A percentile compares a stretch with the other conserved stretches of the same genome.
phyloP scores from a whole-genome alignment of 2,329 filamentous ascomycete species.

The Sporothrix dimorphospora region DNA sequence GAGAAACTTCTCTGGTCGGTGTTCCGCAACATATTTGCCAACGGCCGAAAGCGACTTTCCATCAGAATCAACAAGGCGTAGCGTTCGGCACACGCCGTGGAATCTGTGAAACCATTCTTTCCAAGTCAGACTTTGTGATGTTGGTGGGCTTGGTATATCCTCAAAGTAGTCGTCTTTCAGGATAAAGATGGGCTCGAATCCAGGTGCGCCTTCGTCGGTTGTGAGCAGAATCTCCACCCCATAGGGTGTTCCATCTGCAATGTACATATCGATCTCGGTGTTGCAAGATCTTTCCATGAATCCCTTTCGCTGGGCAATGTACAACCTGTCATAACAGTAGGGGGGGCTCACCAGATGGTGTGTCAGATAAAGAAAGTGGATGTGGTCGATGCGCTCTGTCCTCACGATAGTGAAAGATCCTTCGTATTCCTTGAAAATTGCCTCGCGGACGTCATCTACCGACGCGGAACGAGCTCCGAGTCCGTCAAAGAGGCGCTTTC shows the following conservation, averaged over 20 bases:
- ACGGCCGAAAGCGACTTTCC: neutral
- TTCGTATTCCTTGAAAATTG: neutral
- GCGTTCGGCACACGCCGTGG: constrained; percentile 7
- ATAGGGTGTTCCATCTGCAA: neutral
- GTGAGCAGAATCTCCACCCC: neutral
- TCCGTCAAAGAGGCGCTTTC: constrained; percentile 7
- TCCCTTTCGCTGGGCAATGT: neutral
- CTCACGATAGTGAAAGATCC: neutral
- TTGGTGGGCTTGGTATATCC: neutral
- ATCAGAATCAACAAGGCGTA: neutral
- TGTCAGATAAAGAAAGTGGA: constrained; percentile 9
- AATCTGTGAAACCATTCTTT: constrained; percentile 1
- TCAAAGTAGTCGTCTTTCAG: neutral
- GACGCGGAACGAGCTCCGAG: neutral
- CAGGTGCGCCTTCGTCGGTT: neutral
- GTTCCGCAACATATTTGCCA: neutral
- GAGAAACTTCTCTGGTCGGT: constrained; percentile 23
- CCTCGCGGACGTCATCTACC: neutral
- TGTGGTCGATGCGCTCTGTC: neutral
- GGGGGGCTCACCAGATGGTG: neutral
- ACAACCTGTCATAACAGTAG: neutral
- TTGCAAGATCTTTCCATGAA: neutral
- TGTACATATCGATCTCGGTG: neutral
- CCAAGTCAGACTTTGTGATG: neutral
- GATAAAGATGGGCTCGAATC: neutral